Evolutionary conservation across 1,284 basidiomycete genomes (phyloP).

Genomic region (Leccinum pallidistipes): DNA sequence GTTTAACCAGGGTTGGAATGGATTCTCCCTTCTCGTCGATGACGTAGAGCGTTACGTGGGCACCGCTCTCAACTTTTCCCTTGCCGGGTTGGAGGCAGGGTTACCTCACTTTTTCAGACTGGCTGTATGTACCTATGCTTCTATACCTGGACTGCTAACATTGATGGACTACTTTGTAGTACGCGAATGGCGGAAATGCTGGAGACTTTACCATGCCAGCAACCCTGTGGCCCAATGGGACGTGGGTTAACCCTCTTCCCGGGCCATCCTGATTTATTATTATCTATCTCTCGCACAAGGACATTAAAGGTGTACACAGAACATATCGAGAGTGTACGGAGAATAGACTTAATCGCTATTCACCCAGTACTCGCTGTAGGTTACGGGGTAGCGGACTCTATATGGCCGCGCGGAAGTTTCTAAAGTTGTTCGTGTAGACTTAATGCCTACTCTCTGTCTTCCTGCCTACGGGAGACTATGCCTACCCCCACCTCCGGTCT

Average conservation of each 20-base stretch:
- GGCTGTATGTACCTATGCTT: constrained; percentile 50
- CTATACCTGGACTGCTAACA: not conserved
- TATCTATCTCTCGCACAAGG: not conserved
- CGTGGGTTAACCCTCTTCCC: constrained; percentile 67
- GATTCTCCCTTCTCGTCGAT: constrained; percentile 79
- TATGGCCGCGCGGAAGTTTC: not conserved
- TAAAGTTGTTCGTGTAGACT: constrained; percentile 1
- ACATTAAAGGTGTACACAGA: constrained; percentile 25
- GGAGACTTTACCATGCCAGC: constrained; percentile 87
- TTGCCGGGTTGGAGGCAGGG: constrained; percentile 58
- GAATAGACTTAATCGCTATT: not conserved
- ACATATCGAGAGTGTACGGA: not conserved
- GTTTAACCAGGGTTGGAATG: constrained; percentile 59
- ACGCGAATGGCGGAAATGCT: constrained; percentile 47
- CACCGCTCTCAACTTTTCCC: constrained; percentile 60
- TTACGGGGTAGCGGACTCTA: not conserved
- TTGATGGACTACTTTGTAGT: constrained; percentile 41
- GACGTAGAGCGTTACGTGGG: constrained; percentile 82
- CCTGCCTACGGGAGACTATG: no score
- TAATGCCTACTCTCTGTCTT: constrained; percentile 21
- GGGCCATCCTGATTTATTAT: constrained; percentile 55
- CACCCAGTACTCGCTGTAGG: not conserved
- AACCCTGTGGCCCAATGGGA: constrained; percentile 76
- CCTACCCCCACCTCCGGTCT: constrained; percentile 11
- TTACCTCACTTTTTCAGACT: constrained; percentile 84